phyloP scores from a whole-genome alignment of 73 alveolate species.

The Paramecium sexaurelia region DNA sequence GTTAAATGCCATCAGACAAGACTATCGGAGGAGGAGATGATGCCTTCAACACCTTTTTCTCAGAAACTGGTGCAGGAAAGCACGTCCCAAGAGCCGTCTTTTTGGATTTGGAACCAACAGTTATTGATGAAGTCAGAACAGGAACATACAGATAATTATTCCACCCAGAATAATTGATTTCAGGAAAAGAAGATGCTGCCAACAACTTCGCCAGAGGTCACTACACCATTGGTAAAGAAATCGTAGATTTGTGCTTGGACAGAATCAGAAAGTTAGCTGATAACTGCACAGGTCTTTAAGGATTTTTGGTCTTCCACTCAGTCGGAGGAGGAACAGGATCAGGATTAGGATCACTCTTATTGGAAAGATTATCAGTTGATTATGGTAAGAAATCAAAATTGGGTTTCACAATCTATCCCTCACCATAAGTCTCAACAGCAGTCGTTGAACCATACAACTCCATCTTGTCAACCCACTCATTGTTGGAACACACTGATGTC shows the following conservation, averaged over 20 bases:
- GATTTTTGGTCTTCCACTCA: slow-evolving; percentile 94
- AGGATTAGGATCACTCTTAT: slow-evolving; percentile 96
- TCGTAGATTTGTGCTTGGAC: slow-evolving; percentile 87
- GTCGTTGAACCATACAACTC: slow-evolving; percentile 93
- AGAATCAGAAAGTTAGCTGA: slow-evolving; percentile 94
- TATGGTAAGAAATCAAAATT: slow-evolving; percentile 88
- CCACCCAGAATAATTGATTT: slow-evolving; percentile 83
- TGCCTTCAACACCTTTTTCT: slow-evolving; percentile 97
- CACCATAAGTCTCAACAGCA: slow-evolving; percentile 87
- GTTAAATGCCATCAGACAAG: slow-evolving; percentile 96
- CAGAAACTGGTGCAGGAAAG: slow-evolving; percentile 97
- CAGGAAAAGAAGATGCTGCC: slow-evolving; percentile 92
- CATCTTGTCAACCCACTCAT: slow-evolving; percentile 83
- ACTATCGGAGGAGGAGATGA: slow-evolving; percentile 97
- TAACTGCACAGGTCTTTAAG: slow-evolving; percentile 97
- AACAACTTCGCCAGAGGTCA: slow-evolving; percentile 97
- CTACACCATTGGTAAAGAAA: slow-evolving; percentile 92
- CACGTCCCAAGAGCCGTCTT: slow-evolving; percentile 98
- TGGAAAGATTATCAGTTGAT: slow-evolving; percentile 94
- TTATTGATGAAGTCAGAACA: slow-evolving; percentile 93
- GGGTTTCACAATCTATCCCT: slow-evolving; percentile 87
- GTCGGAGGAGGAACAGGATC: slow-evolving; percentile 99
- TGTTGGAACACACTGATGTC: slow-evolving; percentile 90
- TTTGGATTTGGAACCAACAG: slow-evolving; percentile 97
- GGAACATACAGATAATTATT: slow-evolving; percentile 89